Evolutionary conservation across 176 grass and related monocot species (phyloP), one percentile per base, ranked within the genome.

Genomic region (Alloteropsis semialata): DNA sequence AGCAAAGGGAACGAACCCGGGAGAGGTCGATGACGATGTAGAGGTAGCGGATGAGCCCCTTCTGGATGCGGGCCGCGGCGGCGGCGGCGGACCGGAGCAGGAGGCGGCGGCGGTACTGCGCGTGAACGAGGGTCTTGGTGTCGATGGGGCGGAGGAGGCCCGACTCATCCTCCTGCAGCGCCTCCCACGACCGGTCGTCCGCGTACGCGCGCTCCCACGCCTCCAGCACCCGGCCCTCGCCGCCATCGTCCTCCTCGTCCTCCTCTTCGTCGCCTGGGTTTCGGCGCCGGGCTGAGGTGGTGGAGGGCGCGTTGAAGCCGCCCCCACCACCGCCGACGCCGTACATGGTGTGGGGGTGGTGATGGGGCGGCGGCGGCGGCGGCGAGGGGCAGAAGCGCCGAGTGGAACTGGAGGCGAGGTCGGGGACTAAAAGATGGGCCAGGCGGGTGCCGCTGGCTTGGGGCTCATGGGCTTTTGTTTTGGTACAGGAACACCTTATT

Each of bases 151-250:
- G 89, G 55, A 99, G 96, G 68, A 96, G 91, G 39, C 96, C 96
- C 7, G 96, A 91, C 74, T 99, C 96, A 76, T 99, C 96, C 85
- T 99, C 96, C 81, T 99, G 93, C 84, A 99, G 84, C 72, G 88
- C 81, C 83, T 99, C 96, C 96, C 96, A 99, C 70, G 96, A 99
- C 5, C 96, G 88, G 55, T 99, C 96, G 87, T 99, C 93, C 37
- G 96, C 93, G 85, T 99, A 99, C n/a, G 96, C 91, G 25, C 93
- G 93, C 89, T 94, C 93, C 96, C 96, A 96, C 19, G 93, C 91
- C 55, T 99, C 93, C 65, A 88, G 84, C 30, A 84, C 89, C 41
- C 87, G 72, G 39, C 85, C 96, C 51, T 87, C 88, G 15, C 82
- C 88, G 51, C 70, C 77, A 48, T 95, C 95, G 18, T 93, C 88